Conservation (phyloP, 225 moss, liverwort and hornwort species). For the Polytrichum commune region DNA sequence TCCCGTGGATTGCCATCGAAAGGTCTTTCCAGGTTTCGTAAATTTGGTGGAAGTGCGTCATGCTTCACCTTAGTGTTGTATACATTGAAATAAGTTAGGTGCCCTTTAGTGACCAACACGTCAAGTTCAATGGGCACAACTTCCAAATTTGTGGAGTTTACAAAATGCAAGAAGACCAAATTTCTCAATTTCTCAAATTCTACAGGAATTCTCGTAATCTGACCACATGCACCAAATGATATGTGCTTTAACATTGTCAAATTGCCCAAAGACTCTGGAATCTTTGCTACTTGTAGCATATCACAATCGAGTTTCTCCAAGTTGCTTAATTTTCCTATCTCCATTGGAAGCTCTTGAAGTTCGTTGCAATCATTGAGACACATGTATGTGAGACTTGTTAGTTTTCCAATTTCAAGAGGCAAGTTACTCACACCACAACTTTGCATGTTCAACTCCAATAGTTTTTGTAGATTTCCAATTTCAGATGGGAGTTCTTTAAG, state of each 20-base stretch:
- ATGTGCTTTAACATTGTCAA: conserved; percentile 16
- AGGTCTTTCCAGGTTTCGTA: conserved; percentile 1
- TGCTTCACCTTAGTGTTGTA: not conserved
- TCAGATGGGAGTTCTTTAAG: conserved; percentile 15
- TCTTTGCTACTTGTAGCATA: not conserved
- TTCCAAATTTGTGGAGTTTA: not conserved
- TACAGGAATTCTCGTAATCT: conserved; percentile 6
- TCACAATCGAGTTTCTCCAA: conserved; percentile 35
- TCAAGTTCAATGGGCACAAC: conserved; percentile 14
- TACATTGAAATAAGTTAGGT: conserved; percentile 13
- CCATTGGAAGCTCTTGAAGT: conserved; percentile 10
- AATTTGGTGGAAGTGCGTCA: conserved; percentile 7
- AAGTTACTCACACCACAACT: conserved; percentile 17
- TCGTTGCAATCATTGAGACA: conserved; percentile 18
- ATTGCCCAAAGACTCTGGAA: conserved; percentile 21
- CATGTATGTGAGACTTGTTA: conserved; percentile 13
- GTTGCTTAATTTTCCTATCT: conserved; percentile 22
- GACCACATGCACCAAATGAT: conserved; percentile 13
- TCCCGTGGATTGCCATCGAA: conserved; percentile 14
- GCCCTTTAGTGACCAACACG: not conserved
- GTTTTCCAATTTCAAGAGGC: conserved; percentile 19
- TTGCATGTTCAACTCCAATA: conserved; percentile 28
- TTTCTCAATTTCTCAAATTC: conserved; percentile 17
- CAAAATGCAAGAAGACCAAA: conserved; percentile 6
- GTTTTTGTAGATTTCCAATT: conserved; percentile 20